These are phyloP conservation scores for Coniochaeta hoffmannii DNA, from an alignment of 2,329 filamentous ascomycete species.

Conservation along the genomic window DNA sequence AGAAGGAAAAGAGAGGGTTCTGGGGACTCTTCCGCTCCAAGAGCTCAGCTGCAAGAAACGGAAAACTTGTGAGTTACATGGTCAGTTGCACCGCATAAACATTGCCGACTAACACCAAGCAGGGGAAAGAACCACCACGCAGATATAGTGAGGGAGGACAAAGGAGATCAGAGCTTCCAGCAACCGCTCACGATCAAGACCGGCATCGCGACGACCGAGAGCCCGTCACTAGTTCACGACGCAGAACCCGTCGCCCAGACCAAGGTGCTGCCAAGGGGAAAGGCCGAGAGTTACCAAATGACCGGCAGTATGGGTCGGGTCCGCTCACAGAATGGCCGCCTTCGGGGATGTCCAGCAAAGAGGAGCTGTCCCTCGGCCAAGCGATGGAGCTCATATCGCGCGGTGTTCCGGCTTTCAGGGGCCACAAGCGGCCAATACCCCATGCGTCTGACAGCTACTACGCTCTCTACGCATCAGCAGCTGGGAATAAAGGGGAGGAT, in stretches of 20 bases:
- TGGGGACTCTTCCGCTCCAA: conserved; percentile 43
- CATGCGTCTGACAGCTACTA: conserved; percentile 50
- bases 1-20: conserved; percentile 36
- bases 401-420: conserved; percentile 49
- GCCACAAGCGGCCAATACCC: conserved; percentile 44
- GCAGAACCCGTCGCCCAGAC: conserved; percentile 33
- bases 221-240: conserved; percentile 23
- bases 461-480: conserved; percentile 44
- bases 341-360: conserved; percentile 35
- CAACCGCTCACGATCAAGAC: neutral
- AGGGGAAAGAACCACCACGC: conserved; percentile 23
- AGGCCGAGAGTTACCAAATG: conserved; percentile 25
- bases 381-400: conserved; percentile 52
- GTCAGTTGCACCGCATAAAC: conserved; percentile 11
- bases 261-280: conserved; percentile 30
- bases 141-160: conserved; percentile 24
- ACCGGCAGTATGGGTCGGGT: conserved; percentile 20
- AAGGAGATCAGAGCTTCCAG: neutral
- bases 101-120: conserved; percentile 5
- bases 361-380: conserved; percentile 43
- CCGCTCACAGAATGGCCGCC: conserved; percentile 52
- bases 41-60: conserved; percentile 30
- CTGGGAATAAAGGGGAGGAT: conserved; percentile 35
- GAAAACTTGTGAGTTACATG: conserved; percentile 26
- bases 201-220: conserved; percentile 5